Evolutionary conservation across 768 basidiomycete species (phyloP), one percentile per base, ranked within the genome.

Genomic region (Mrakia hoshinonis): DNA sequence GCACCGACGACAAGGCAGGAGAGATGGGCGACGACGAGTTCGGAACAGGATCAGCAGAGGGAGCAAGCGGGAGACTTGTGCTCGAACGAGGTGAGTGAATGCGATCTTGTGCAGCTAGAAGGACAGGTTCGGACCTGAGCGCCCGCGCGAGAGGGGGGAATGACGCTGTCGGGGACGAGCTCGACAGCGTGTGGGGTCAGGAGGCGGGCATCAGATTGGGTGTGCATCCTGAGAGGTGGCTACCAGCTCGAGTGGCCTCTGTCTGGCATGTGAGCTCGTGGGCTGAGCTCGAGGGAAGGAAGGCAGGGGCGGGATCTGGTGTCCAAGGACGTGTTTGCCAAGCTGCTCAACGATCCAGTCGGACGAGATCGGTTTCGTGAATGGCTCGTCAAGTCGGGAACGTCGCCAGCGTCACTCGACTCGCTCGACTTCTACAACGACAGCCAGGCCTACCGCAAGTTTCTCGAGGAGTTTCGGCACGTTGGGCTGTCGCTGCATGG

Each of bases 321-420:
- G 1, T 61, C 58, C 31, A 15, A 36, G 22, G 58, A 61, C 31
- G 58, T 61, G 58, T 61, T 61, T 11, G 58, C 31, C 31, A 61
- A 61, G 34, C 31, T 61, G 34, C 20, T 61, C 5, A 38, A 61
- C 22, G 58, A 61, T n/a, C 58, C 58, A 6, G 58, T 61, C 36
- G 58, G 58, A 34, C 31, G 58, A 31, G 58, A 61, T 11, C 58
- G 58, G 5, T 61, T 61, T 38, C 58, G 58, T 1, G 58, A 61
- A 22, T 61, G 31, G 31, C 1, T 61, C 31, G 34, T 5, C 20
- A 61, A 61, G 20, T 20, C 26, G 7, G 58, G 55, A 18, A 58
- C 13, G 13, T 5, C 20, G 0, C 58, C 58, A 12, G 31, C 58
- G 0, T 61, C 58, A 11, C 58, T 61, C 1, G 58, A 31, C 3